Percentiles rank a stretch among this genome's conserved stretches.
Evolutionary conservation across 495 filamentous ascomycete genomes (phyloP).

Genomic region (Penicillium psychrofluorescens): DNA sequence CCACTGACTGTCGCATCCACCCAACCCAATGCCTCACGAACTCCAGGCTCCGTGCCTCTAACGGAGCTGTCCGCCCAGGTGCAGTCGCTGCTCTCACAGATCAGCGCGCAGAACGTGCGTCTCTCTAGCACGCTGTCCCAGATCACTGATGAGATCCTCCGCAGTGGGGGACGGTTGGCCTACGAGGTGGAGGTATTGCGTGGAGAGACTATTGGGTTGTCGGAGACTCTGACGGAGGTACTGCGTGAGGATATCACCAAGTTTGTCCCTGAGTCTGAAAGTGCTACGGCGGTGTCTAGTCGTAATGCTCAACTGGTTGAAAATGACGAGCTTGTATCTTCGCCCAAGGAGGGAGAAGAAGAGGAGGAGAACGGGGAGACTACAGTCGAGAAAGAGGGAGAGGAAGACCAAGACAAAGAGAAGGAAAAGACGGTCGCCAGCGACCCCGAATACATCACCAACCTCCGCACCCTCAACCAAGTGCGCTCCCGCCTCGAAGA

Average conservation of each 20-base stretch:
- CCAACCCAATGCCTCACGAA: constrained; percentile 33
- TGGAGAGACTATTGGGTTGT: constrained; percentile 71
- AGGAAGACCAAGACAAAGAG: neutral
- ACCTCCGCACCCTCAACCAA: constrained; percentile 74
- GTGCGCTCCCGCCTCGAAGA: constrained; percentile 75
- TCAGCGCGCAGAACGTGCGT: constrained; percentile 79
- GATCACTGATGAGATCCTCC: constrained; percentile 89
- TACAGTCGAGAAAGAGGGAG: neutral
- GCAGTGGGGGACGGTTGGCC: constrained; percentile 74
- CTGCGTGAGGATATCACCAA: constrained; percentile 60
- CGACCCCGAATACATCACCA: constrained; percentile 65
- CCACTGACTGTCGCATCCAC: constrained; percentile 35
- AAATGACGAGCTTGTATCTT: constrained; percentile 1
- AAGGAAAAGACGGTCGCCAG: constrained; percentile 1
- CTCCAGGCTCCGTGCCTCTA: constrained; percentile 52
- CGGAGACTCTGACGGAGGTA: constrained; percentile 66
- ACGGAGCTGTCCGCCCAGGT: constrained; percentile 73
- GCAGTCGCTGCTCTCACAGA: constrained; percentile 74
- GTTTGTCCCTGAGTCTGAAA: constrained; percentile 53
- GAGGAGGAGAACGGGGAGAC: neutral
- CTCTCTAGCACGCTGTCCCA: constrained; percentile 78
- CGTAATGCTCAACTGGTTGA: constrained; percentile 2
- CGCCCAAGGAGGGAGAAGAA: constrained; percentile 3
- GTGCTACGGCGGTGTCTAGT: neutral
- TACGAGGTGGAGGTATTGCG: constrained; percentile 93